Evolutionary conservation across 192 early-diverging fungal genomes (phyloP).

Genomic region (Backusella morwellensis): DNA sequence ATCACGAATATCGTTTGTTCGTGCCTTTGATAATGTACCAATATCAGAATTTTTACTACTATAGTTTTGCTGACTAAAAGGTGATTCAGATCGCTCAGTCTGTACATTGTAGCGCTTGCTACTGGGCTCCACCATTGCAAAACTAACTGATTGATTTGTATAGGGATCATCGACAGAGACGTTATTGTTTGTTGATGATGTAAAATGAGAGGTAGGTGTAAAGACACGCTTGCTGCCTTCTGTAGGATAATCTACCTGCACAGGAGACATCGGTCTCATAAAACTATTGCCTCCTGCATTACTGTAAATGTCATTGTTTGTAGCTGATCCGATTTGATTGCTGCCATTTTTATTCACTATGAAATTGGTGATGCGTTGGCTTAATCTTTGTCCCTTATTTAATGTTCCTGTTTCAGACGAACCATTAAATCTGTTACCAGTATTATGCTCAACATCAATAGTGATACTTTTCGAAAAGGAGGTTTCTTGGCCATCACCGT

Average conservation of each 20-base stretch:
- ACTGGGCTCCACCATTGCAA: constrained; percentile 8
- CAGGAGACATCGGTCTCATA: not conserved
- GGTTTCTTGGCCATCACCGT: not conserved
- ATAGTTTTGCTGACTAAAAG: not conserved
- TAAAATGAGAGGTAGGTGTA: constrained; percentile 4
- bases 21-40: not conserved
- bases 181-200: not conserved
- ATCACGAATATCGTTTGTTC: not conserved
- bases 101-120: not conserved
- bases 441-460: not conserved
- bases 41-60: not conserved
- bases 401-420: not conserved
- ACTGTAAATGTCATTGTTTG: not conserved
- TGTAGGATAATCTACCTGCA: not conserved
- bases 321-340: not conserved
- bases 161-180: constrained; percentile 12
- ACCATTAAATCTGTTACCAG: constrained; percentile 4
- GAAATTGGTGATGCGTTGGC: constrained; percentile 11
- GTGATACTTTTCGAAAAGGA: not conserved
- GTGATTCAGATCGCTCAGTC: not conserved
- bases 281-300: not conserved
- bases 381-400: not conserved
- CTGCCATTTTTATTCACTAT: not conserved
- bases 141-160: not conserved
- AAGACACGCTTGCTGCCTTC: not conserved